These are phyloP conservation scores for Sphaerulina populicola DNA, from an alignment of 2,329 filamentous ascomycete genomes.

Conservation along the genomic window DNA sequence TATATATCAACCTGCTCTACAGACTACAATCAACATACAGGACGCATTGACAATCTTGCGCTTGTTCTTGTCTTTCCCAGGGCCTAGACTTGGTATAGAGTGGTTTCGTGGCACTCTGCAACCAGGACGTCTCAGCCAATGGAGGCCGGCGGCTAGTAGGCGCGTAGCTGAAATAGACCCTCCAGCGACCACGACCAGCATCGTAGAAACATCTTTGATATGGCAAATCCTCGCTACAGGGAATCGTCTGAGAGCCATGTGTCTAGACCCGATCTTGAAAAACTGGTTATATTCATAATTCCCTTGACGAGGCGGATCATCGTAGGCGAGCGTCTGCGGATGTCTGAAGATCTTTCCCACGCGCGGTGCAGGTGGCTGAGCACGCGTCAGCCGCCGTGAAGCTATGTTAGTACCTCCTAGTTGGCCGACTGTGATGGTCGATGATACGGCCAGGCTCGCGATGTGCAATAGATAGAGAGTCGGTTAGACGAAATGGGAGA, in stretches of 20 bases:
- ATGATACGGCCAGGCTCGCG: too few relatives aligned
- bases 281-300: constrained; percentile 2
- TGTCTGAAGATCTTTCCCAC: constrained; percentile 16
- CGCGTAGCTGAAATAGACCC: constrained; percentile 17
- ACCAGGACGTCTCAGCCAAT: constrained; percentile 19
- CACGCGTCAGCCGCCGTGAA: background rate
- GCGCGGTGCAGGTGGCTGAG: constrained; percentile 12
- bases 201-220: background rate
- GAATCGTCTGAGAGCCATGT: background rate
- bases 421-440: too few relatives aligned
- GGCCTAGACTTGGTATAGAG: constrained; percentile 8
- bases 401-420: too few relatives aligned
- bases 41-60: constrained; percentile 9
- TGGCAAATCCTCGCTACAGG: background rate
- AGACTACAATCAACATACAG: background rate
- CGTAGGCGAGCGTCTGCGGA: constrained; percentile 19
- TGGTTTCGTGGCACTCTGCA: constrained; percentile 17
- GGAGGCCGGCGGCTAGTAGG: constrained; percentile 20
- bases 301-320: constrained; percentile 3
- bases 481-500: too few relatives aligned
- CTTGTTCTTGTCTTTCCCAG: constrained; percentile 16
- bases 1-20: constrained; percentile 7
- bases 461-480: too few relatives aligned
- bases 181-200: constrained; percentile 13
- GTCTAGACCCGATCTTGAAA: background rate